A percentile compares a stretch with the other conserved stretches of the same genome.
Conservation (phyloP, 805 yeast species). For the Hanseniaspora thailandica region DNA sequence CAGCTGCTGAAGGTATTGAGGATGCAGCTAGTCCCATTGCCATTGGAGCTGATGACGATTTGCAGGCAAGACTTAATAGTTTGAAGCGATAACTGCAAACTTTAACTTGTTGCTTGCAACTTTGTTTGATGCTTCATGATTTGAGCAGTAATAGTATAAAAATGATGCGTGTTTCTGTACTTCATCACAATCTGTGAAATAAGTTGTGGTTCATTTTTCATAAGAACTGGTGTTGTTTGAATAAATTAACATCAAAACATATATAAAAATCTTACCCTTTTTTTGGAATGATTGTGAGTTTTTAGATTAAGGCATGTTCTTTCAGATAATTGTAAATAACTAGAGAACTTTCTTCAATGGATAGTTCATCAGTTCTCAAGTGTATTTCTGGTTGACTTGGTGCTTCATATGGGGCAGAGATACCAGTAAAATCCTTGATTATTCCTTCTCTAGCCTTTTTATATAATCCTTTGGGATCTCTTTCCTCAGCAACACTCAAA, state of each 20-base stretch:
- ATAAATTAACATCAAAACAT: neutral
- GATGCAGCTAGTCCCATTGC: constrained; percentile 36
- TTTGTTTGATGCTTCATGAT: neutral
- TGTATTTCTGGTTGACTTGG: constrained; percentile 79
- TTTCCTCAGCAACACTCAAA: constrained; percentile 82
- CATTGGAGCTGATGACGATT: constrained; percentile 64
- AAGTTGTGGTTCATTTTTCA: too few species aligned
- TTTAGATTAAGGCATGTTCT: constrained; percentile 31
- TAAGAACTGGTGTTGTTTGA: too few species aligned
- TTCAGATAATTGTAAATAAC: constrained; percentile 57
- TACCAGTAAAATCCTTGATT: constrained; percentile 90
- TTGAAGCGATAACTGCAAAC: constrained; percentile 40
- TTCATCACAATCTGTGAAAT: too few species aligned
- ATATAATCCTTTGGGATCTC: constrained; percentile 95
- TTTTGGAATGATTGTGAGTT: too few species aligned
- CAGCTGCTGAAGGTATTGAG: constrained; percentile 17
- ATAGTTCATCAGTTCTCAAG: constrained; percentile 54
- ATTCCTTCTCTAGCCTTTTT: constrained; percentile 93
- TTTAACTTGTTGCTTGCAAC: neutral
- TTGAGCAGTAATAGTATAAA: too few species aligned
- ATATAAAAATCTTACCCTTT: too few species aligned
- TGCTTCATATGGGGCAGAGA: constrained; percentile 90
- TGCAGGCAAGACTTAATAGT: constrained; percentile 80
- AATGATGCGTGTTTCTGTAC: neutral
- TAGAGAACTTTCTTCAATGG: constrained; percentile 73